Base-by-base conservation (phyloP, 805 yeast genomes). In the Ogataea trehaloabstinens region DNA sequence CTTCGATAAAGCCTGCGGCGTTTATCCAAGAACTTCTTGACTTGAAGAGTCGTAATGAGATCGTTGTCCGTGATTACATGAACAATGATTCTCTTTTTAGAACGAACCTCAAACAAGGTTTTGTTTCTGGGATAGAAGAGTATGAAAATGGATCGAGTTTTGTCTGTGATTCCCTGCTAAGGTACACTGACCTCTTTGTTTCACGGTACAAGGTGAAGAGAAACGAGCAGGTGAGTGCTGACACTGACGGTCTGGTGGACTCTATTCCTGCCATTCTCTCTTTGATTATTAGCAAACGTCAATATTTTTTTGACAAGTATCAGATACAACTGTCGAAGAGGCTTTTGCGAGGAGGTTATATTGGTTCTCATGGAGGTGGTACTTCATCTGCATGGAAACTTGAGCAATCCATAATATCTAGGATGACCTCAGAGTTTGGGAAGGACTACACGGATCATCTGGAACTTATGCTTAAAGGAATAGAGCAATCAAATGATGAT, bases 301-400 rank as follows among this genome's bases (percentile, higher is more conserved):
- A 41, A 17, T 40, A 50, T 11, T 51, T 52, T 19, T 51, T 52
- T 35, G 51, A 52, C 18, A 48, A 40, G 28, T 52, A 48, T 35
- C 48, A 46, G 15, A 46, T 52, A 13, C 53, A 49, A 22, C 40
- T 52, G 2, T 50, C 55, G 1, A 27, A 40, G 37, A 45, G 56
- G 32, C 34, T 51, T 20, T 28, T 50, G 13, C 41, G 51, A 12
- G 49, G 51, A 1, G 21, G 24, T 13, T 29, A 41, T 20, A 35
- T 45, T 11, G 31, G 15, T 16, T 18, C 41, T 12, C 31, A 34
- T 8, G 29, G 35, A 8, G 38, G 34, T 6, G 15, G 17, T 12
- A 39, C 41, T 6, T 11, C 15, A 8, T n/a, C 24, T 4, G 41
- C 42, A 17, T 35, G 42, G 34, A 40, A 33, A 11, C 16, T 45